Percentiles rank a stretch among this genome's conserved stretches.
These are phyloP conservation scores for Pseudofabraea citricarpa DNA, from an alignment of 2,329 filamentous ascomycete species.

Conservation along the genomic window DNA sequence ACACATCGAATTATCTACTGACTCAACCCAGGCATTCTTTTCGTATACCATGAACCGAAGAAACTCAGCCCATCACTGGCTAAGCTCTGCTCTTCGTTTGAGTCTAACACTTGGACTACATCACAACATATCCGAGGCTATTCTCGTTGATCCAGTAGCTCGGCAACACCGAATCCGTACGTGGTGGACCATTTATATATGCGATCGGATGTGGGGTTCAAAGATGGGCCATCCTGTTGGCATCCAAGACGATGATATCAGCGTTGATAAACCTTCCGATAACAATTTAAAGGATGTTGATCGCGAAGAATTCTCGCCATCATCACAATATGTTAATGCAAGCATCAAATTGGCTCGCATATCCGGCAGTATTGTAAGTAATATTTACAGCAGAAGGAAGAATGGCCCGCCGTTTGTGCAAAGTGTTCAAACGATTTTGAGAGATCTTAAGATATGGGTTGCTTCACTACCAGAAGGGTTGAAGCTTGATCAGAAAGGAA, in stretches of 20 bases:
- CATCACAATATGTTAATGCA: conserved; percentile 32
- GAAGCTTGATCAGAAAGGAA: no score
- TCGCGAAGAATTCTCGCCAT: conserved; percentile 28
- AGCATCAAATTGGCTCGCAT: conserved; percentile 33
- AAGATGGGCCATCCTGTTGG: conserved; percentile 34
- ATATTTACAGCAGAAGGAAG: conserved; percentile 20
- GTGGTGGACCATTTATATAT: conserved; percentile 38
- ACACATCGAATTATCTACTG: not conserved
- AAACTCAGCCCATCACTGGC: conserved; percentile 37
- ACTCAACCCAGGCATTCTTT: conserved; percentile 35
- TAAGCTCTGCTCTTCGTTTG: conserved; percentile 39
- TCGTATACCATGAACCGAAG: conserved; percentile 39
- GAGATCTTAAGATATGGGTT: conserved; percentile 32
- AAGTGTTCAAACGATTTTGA: conserved; percentile 31
- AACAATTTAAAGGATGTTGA: conserved; percentile 21
- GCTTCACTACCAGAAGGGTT: conserved; percentile 28
- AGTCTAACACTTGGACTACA: conserved; percentile 34
- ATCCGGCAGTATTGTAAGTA: conserved; percentile 24
- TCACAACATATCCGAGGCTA: conserved; percentile 32
- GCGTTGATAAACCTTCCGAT: conserved; percentile 35
- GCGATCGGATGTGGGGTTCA: conserved; percentile 35
- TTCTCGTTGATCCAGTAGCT: conserved; percentile 27
- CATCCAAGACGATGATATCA: conserved; percentile 34
- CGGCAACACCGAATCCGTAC: conserved; percentile 34
- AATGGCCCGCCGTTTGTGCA: conserved; percentile 30